Evolutionary conservation across 768 basidiomycete genomes (phyloP), one percentile per base, ranked within the genome.

Genomic region (Galerina marginata): DNA sequence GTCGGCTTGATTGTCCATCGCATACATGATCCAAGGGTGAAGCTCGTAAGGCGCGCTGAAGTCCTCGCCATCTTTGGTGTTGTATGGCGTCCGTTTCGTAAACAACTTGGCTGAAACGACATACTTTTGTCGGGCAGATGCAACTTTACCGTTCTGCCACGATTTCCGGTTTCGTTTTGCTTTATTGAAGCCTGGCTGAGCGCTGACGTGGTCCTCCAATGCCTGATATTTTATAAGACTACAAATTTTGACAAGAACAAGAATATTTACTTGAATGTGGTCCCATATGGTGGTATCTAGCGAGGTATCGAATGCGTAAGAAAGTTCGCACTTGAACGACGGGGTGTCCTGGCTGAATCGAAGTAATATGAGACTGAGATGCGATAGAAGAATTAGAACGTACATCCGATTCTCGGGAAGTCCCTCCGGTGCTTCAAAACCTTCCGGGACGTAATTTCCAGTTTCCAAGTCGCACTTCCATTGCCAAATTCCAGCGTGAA

Each of bases 401-500:
- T 53, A 62, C 61, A 62, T 62, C 40, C 44, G 16, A 7, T 33
- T 36, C 2, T 53, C 56, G 1, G 39, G 51, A 11, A 48, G 20
- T 7, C 56, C 51, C 3, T 46, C 37, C 1, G 61, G 61, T 33
- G 61, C 56, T 2, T 45, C 33, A 15, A 44, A 16, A 5, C 55
- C 55, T 15, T 33, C 3, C 1, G 60, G 60, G 2, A 62, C 60
- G n/a, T 51, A 52, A 38, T 62, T 62, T 10, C 60, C 60, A 4
- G 60, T 62, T 14, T 52, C 40, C 6, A 62, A 20, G 33, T 56
- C 44, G 15, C 9, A 15, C 6, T 15, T 25, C 43, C 48, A 57
- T 4, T 11, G 14, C 54, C 54, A 62, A 6, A 56, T 26, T 3
- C 55, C 54, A 36, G 60, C 45, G 26, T 51, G 42, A 10, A 42